Percentiles rank a stretch among this genome's conserved stretches.
These are phyloP conservation scores for Apophysomyces variabilis DNA, from an alignment of 371 early-diverging fungal species.

Conservation along the genomic window DNA sequence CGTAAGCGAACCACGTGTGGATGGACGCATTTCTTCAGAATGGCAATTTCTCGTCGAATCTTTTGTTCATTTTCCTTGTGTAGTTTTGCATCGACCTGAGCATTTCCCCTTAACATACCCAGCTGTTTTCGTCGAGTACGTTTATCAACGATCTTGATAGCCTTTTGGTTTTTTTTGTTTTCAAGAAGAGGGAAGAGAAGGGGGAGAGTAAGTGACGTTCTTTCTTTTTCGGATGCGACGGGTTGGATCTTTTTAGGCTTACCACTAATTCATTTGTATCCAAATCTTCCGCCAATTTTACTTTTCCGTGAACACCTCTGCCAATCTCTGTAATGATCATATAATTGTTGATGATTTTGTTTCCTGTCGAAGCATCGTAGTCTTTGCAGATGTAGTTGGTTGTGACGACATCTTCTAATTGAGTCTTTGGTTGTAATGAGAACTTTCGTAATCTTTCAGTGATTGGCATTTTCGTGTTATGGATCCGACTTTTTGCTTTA, in stretches of 20 bases:
- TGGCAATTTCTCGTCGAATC: conserved; percentile 92
- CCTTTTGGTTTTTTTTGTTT: conserved; percentile 44
- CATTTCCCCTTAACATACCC: conserved; percentile 45
- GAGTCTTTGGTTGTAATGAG: not conserved
- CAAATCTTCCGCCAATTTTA: conserved; percentile 84
- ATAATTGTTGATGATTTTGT: conserved; percentile 94
- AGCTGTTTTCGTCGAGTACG: conserved; percentile 70
- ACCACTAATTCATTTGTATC: conserved; percentile 79
- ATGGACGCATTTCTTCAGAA: conserved; percentile 93
- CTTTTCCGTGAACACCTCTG: conserved; percentile 95
- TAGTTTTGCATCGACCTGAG: conserved; percentile 23
- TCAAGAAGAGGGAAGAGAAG: not conserved
- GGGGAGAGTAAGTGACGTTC: not conserved
- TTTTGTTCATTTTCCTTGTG: conserved; percentile 78
- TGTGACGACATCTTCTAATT: conserved; percentile 28
- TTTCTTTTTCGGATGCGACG: too few relatives aligned
- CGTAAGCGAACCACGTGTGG: conserved; percentile 89
- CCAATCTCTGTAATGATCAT: conserved; percentile 92
- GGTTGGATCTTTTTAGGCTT: conserved; percentile 24
- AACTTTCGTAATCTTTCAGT: conserved; percentile 20
- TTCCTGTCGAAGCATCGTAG: conserved; percentile 83
- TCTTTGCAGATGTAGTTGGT: conserved; percentile 79
- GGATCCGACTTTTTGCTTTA: not conserved
- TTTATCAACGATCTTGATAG: conserved; percentile 88
- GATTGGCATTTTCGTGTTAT: conserved; percentile 7